A percentile compares a stretch with the other conserved stretches of the same genome.
Evolutionary conservation across 129 eudicot genomes (phyloP).

Genomic region (Apium graveolens): DNA sequence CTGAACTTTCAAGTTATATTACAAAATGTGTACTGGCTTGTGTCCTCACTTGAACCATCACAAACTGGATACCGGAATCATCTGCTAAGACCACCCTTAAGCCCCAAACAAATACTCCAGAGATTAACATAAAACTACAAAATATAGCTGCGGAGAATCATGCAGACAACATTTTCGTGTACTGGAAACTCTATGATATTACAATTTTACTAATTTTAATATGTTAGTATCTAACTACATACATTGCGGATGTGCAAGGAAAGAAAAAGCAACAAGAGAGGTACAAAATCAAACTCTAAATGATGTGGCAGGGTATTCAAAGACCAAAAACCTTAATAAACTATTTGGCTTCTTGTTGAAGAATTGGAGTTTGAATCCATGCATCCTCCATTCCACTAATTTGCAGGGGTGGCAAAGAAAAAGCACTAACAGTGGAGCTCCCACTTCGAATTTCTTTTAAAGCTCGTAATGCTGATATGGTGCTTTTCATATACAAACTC

Average conservation of each 20-base stretch:
- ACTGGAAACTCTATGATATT: neutral
- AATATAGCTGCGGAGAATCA: neutral
- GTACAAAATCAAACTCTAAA: neutral
- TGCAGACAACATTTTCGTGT: neutral
- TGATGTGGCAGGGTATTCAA: neutral
- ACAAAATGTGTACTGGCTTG: neutral
- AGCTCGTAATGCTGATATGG: conserved; percentile 61
- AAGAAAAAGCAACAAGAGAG: neutral
- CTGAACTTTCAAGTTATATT: neutral
- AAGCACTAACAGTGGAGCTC: conserved; percentile 83
- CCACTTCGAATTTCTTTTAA: conserved; percentile 76
- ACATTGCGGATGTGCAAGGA: conserved; percentile 4
- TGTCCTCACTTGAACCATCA: neutral
- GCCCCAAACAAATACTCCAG: neutral
- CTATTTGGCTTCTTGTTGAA: conserved; percentile 65
- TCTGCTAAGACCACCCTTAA: neutral
- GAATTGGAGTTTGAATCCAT: conserved; percentile 64
- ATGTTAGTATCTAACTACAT: conserved; percentile 29
- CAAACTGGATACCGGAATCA: neutral
- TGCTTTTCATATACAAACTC: conserved; percentile 69
- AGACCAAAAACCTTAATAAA: neutral
- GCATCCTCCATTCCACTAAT: conserved; percentile 50
- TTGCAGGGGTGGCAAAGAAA: conserved; percentile 84
- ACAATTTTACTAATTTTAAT: conserved; percentile 19
- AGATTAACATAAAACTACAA: neutral